Percentiles rank a stretch among this genome's conserved stretches.
Conservation (phyloP, 345 rosid species). For the Bruguiera sexangula region DNA sequence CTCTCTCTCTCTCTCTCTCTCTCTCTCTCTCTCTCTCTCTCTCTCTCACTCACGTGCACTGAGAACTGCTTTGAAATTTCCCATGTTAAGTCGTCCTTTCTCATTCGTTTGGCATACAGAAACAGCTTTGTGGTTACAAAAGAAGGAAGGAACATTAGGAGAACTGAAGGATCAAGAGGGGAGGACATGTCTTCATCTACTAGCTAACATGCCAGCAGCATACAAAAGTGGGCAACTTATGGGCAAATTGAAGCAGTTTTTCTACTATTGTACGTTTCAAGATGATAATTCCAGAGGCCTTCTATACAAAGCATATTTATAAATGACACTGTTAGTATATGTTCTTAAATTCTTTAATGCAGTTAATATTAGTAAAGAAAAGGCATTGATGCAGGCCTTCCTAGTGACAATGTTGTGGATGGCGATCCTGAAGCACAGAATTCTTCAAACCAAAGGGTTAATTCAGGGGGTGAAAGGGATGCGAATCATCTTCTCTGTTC, state of each 20-base stretch:
- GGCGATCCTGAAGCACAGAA: not conserved
- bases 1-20: not conserved
- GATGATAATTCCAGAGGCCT: no score
- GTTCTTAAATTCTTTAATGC: no score
- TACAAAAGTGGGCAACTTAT: conserved; percentile 15
- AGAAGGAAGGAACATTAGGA: conserved; percentile 3
- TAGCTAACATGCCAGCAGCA: conserved; percentile 18
- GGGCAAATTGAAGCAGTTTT: not conserved
- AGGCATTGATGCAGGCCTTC: not conserved
- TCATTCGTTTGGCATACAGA: conserved; percentile 5
- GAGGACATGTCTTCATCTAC: conserved; percentile 20
- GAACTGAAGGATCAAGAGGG: not conserved
- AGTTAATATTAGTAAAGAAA: no score
- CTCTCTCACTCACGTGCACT: no score
- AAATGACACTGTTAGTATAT: no score
- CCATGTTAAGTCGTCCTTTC: not conserved
- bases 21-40: not conserved
- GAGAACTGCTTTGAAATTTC: not conserved
- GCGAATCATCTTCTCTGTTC: not conserved
- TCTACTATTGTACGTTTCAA: conserved; percentile 16
- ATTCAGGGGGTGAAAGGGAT: not conserved
- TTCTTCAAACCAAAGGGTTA: not conserved
- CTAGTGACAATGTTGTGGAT: not conserved
- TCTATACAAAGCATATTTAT: no score
- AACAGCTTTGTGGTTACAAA: conserved; percentile 18